Evolutionary conservation across 2,329 filamentous ascomycete species (phyloP).

Genomic region (Xylariaceae sp.): DNA sequence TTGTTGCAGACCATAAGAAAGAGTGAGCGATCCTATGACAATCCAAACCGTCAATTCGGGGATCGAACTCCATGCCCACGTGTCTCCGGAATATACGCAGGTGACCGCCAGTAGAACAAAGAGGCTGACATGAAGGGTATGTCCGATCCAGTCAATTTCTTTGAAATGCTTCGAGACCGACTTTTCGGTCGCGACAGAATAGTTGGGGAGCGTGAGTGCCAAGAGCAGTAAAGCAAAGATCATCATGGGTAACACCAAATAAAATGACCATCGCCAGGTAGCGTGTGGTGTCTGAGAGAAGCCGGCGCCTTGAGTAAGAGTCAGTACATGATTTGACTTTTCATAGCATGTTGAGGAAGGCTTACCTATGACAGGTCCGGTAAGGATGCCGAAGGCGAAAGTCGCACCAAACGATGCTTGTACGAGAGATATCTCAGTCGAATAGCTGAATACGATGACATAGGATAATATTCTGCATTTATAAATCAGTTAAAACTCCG

Average conservation of each 20-base stretch:
- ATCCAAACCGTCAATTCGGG: slow-evolving; percentile 45
- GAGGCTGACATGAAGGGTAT: slow-evolving; percentile 39
- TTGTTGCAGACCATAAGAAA: slow-evolving; percentile 44
- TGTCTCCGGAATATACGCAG: slow-evolving; percentile 43
- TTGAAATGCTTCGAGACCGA: slow-evolving; percentile 17
- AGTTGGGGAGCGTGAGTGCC: slow-evolving; percentile 41
- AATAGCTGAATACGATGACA: slow-evolving; percentile 22
- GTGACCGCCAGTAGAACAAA: slow-evolving; percentile 27
- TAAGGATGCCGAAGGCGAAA: slow-evolving; percentile 27
- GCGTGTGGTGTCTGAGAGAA: slow-evolving; percentile 32
- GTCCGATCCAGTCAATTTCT: slow-evolving; percentile 44
- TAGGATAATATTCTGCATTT: slow-evolving; percentile 16
- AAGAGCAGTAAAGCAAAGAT: slow-evolving; percentile 28
- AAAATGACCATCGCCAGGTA: slow-evolving; percentile 39
- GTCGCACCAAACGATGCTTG: slow-evolving; percentile 23
- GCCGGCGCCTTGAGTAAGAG: slow-evolving; percentile 24
- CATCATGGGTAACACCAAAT: slow-evolving; percentile 16
- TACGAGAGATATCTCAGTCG: slow-evolving; percentile 18
- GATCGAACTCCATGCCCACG: slow-evolving; percentile 46
- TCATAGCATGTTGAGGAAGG: slow-evolving; percentile 20
- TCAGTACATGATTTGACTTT: slow-evolving; percentile 2
- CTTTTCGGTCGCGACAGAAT: slow-evolving; percentile 22
- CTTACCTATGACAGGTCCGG: slow-evolving; percentile 27
- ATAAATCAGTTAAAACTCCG: slow-evolving; percentile 1
- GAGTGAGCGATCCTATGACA: slow-evolving; percentile 38